Conservation (phyloP, 805 yeast genomes). For the Candida gorgasii region DNA sequence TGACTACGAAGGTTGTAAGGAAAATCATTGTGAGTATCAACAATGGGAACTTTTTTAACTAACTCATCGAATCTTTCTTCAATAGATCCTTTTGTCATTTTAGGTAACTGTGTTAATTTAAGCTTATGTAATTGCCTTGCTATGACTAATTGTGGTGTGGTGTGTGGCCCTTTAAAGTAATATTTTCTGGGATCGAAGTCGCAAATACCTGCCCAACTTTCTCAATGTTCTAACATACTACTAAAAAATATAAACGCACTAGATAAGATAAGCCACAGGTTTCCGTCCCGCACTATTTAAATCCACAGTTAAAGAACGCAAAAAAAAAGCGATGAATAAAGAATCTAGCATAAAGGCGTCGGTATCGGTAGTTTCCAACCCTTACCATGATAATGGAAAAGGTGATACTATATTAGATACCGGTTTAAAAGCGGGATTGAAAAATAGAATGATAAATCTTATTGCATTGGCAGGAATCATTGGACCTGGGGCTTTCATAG, state of each 20-base stretch:
- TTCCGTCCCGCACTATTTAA: not conserved
- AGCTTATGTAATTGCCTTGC: too few relatives aligned
- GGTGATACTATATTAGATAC: constrained; percentile 5
- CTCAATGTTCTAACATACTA: too few relatives aligned
- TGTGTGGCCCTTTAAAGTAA: too few relatives aligned
- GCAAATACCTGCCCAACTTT: too few relatives aligned
- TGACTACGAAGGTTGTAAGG: constrained; percentile 51
- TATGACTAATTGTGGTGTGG: too few relatives aligned
- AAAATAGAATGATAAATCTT: constrained; percentile 23
- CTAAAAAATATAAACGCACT: too few relatives aligned
- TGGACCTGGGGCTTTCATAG: constrained; percentile 58
- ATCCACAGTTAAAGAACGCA: not conserved
- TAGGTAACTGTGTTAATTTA: not conserved
- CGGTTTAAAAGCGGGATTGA: constrained; percentile 44
- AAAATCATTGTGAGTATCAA: constrained; percentile 53
- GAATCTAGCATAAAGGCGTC: not conserved
- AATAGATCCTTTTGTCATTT: not conserved
- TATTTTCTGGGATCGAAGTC: too few relatives aligned
- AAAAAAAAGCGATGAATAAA: not conserved
- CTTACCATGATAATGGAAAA: constrained; percentile 5
- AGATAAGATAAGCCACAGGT: too few relatives aligned
- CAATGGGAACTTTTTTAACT: constrained; percentile 31
- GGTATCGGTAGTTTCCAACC: not conserved
- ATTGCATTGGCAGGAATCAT: constrained; percentile 29
- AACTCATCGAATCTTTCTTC: constrained; percentile 7